A percentile compares a stretch with the other conserved stretches of the same genome.
Conservation (phyloP, 2,329 filamentous ascomycete genomes). For the Nigrospora osmanthi region DNA sequence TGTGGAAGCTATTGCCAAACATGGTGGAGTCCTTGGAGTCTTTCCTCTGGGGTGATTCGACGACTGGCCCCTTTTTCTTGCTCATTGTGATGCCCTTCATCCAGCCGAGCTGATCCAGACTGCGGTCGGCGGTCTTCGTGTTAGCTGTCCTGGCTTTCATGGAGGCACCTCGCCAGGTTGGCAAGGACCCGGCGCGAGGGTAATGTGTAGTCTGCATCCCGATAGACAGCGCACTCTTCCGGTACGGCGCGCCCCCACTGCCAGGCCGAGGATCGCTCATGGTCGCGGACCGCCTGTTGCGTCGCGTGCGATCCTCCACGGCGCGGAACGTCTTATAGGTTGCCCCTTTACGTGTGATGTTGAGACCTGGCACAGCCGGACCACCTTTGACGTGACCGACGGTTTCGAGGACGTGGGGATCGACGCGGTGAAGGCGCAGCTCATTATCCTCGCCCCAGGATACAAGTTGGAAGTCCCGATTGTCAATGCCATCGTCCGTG, state of each 20-base stretch:
- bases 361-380: slow-evolving; percentile 55
- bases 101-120: slow-evolving; percentile 56
- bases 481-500: slow-evolving; percentile 61
- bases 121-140: slow-evolving; percentile 34
- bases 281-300: slow-evolving; percentile 51
- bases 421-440: slow-evolving; percentile 68
- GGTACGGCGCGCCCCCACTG: slow-evolving; percentile 30
- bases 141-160: slow-evolving; percentile 47
- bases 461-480: slow-evolving; percentile 86
- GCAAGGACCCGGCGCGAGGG: slow-evolving; percentile 20
- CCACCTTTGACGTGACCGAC: slow-evolving; percentile 69
- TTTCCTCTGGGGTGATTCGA: slow-evolving; percentile 37
- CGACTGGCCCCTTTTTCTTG: slow-evolving; percentile 37
- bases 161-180: slow-evolving; percentile 46
- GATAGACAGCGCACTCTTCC: slow-evolving; percentile 34
- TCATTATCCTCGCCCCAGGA: slow-evolving; percentile 88
- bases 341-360: slow-evolving; percentile 75
- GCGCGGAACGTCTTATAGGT: slow-evolving; percentile 80
- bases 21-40: slow-evolving; percentile 44
- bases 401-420: slow-evolving; percentile 53
- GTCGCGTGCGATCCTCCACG: slow-evolving; percentile 49
- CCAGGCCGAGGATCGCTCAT: slow-evolving; percentile 52
- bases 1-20: slow-evolving; percentile 42
- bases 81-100: slow-evolving; percentile 63
- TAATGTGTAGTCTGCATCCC: slow-evolving; percentile 34